A percentile compares a stretch with the other conserved stretches of the same genome.
These are phyloP conservation scores for Epichloe gansuensis DNA, from an alignment of 2,329 filamentous ascomycete species.

Conservation along the genomic window DNA sequence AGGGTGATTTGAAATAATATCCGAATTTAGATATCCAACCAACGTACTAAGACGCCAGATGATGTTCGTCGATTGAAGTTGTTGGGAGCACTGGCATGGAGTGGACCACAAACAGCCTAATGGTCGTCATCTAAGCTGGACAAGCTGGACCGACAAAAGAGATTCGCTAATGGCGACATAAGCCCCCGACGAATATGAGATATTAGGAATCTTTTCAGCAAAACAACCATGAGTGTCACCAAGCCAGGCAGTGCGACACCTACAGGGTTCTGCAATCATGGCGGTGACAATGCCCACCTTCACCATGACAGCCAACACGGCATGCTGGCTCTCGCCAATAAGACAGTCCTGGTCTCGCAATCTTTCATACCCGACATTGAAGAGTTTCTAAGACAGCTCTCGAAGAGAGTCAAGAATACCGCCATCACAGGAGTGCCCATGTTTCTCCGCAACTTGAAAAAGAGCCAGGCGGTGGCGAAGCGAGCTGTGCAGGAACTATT, in stretches of 20 bases:
- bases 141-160: not conserved
- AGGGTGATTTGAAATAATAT: not conserved
- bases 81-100: not conserved
- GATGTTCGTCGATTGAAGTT: not conserved
- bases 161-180: not conserved
- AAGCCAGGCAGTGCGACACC: not conserved
- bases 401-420: conserved; percentile 3
- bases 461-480: conserved; percentile 9
- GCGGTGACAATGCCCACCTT: not conserved
- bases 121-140: not conserved
- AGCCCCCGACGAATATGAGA: not conserved
- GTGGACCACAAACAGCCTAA: not conserved
- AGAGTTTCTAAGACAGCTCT: conserved; percentile 7
- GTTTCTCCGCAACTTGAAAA: conserved; percentile 8
- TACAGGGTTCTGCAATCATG: not conserved
- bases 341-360: conserved; percentile 5
- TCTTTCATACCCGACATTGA: conserved; percentile 11
- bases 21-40: not conserved
- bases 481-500: conserved; percentile 6
- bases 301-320: not conserved
- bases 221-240: not conserved
- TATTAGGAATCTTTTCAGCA: not conserved
- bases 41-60: not conserved
- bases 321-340: conserved; percentile 6
- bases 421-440: conserved; percentile 12